phyloP scores from a whole-genome alignment of 2,329 filamentous ascomycete genomes.

The Cladorrhinum sp. region DNA sequence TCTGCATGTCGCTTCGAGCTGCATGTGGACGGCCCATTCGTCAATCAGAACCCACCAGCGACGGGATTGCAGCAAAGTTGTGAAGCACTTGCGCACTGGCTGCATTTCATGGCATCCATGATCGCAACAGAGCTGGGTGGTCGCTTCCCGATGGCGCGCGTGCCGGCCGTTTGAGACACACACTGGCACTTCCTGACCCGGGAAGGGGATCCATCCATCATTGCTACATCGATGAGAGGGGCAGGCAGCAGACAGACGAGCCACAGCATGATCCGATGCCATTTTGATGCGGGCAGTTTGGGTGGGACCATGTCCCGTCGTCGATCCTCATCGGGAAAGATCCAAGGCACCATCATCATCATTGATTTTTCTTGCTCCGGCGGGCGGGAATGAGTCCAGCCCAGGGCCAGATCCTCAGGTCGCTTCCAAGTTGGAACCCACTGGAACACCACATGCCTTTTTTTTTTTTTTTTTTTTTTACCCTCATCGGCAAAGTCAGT shows the following conservation, averaged over 20 bases:
- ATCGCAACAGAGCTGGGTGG: slow-evolving; percentile 5
- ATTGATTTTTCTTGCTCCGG: background rate
- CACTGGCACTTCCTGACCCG: slow-evolving; percentile 7
- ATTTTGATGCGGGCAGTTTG: background rate
- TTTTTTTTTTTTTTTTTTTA: background rate
- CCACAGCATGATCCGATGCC: background rate
- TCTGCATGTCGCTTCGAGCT: slow-evolving; percentile 26
- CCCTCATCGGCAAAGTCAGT: background rate
- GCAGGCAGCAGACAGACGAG: background rate
- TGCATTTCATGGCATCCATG: slow-evolving; percentile 8
- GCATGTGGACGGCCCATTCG: slow-evolving; percentile 27
- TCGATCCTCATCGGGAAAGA: background rate
- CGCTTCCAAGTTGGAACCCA: no score
- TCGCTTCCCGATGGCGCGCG: slow-evolving; percentile 9
- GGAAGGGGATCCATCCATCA: slow-evolving; percentile 10
- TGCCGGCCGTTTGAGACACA: slow-evolving; percentile 7
- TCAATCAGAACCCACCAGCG: slow-evolving; percentile 17
- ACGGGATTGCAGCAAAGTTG: slow-evolving; percentile 23
- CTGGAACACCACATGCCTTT: no score
- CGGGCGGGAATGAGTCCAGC: no score
- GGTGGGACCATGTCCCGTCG: background rate
- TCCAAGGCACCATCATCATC: background rate
- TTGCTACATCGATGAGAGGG: background rate
- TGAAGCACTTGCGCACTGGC: slow-evolving; percentile 22
- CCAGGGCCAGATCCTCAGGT: background rate